Conservation (phyloP, 257 asterid genomes). For the Primulina tabacum region DNA sequence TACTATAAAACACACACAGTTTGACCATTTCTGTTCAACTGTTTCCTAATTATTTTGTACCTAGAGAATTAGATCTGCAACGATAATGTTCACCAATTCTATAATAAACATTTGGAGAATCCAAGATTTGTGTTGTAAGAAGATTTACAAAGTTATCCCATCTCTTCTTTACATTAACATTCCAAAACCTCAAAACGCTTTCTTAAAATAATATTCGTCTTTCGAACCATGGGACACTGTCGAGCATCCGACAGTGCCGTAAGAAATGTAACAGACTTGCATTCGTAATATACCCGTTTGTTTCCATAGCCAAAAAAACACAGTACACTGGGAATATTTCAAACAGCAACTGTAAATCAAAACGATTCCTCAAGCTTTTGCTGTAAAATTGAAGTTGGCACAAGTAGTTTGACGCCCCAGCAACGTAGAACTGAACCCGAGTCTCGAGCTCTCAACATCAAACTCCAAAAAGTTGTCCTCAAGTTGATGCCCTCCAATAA, state of each 20-base stretch:
- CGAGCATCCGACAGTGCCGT: not conserved
- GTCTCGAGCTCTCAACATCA: slow-evolving; percentile 41
- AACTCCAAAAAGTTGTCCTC: slow-evolving; percentile 53
- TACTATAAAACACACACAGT: slow-evolving; percentile 17
- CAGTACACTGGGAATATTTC: not conserved
- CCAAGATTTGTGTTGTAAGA: slow-evolving; percentile 7
- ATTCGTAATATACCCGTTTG: not conserved
- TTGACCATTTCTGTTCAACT: slow-evolving; percentile 24
- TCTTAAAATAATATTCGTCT: too few relatives aligned
- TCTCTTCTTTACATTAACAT: too few relatives aligned
- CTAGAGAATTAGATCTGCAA: slow-evolving; percentile 1
- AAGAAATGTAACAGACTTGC: not conserved
- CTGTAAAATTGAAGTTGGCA: slow-evolving; percentile 38
- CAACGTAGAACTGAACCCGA: slow-evolving; percentile 49
- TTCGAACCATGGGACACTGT: not conserved
- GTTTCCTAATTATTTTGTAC: slow-evolving; percentile 27
- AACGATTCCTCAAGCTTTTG: slow-evolving; percentile 18
- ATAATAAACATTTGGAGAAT: not conserved
- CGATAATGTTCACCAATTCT: not conserved
- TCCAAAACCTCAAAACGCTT: too few relatives aligned
- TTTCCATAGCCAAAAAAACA: not conserved
- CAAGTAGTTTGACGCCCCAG: slow-evolving; percentile 39
- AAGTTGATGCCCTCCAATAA: slow-evolving; percentile 49
- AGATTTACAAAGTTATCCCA: too few relatives aligned
- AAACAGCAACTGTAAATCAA: not conserved